A percentile compares a stretch with the other conserved stretches of the same genome.
Evolutionary conservation across 257 asterid species (phyloP).

Genomic region (Catharanthus roseus): DNA sequence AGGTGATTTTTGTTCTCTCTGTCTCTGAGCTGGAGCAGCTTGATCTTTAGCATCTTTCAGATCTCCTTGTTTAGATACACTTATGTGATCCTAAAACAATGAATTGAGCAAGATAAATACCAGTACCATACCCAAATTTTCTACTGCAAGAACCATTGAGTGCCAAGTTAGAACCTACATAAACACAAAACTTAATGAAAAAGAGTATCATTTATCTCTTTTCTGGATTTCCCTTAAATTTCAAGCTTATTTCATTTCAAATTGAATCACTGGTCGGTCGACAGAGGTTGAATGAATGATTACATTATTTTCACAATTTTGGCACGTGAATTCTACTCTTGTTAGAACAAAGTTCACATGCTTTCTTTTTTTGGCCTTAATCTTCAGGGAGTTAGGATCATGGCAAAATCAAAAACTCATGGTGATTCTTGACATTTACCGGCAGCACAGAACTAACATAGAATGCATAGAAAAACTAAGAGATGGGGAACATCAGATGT

Average conservation of each 20-base stretch:
- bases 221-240: not conserved
- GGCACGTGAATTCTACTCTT: too few species aligned
- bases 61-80: constrained; percentile 21
- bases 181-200: not conserved
- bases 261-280: not conserved
- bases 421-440: not conserved
- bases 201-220: not conserved
- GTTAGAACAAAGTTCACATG: too few species aligned
- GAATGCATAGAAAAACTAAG: not conserved
- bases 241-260: not conserved
- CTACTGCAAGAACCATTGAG: not conserved
- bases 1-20: constrained; percentile 20
- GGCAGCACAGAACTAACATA: not conserved
- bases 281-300: not conserved
- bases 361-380: not conserved
- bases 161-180: not conserved
- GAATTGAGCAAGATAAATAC: not conserved
- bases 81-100: constrained; percentile 42
- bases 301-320: too few species aligned
- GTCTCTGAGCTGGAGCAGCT: constrained; percentile 25
- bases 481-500: not conserved
- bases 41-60: constrained; percentile 21
- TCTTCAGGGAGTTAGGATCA: not conserved
- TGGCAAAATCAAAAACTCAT: not conserved
- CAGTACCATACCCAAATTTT: not conserved